These are phyloP conservation scores for Tetracentron sinense DNA, from an alignment of 164 flowering plant genomes.

Conservation along the genomic window DNA sequence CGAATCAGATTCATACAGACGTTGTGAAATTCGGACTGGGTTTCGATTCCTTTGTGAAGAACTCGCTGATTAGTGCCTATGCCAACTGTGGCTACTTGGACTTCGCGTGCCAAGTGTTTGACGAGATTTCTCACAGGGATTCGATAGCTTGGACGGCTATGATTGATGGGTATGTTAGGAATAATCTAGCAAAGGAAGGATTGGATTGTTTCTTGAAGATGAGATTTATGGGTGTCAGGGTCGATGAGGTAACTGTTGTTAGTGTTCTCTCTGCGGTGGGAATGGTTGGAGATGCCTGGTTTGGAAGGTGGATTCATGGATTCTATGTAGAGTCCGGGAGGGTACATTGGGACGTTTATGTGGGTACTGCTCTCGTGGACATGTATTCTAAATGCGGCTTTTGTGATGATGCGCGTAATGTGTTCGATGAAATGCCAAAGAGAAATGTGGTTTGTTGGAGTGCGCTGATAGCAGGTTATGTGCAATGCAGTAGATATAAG, in stretches of 20 bases:
- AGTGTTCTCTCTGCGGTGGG: slow-evolving; percentile 31
- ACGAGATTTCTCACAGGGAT: slow-evolving; percentile 26
- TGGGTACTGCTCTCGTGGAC: slow-evolving; percentile 36
- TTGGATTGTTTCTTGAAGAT: slow-evolving; percentile 30
- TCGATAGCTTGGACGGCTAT: slow-evolving; percentile 31
- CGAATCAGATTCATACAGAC: slow-evolving; percentile 28
- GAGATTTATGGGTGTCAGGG: slow-evolving; percentile 20
- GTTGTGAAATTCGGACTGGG: slow-evolving; percentile 27
- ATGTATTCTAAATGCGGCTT: slow-evolving; percentile 36
- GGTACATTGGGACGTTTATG: slow-evolving; percentile 29
- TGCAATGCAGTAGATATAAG: slow-evolving; percentile 19
- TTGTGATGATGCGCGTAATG: slow-evolving; percentile 26
- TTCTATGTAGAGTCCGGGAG: slow-evolving; percentile 27
- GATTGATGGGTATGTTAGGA: slow-evolving; percentile 34
- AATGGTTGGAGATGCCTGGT: slow-evolving; percentile 23
- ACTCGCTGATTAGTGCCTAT: slow-evolving; percentile 25
- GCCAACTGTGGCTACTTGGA: slow-evolving; percentile 20
- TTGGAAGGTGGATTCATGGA: slow-evolving; percentile 38
- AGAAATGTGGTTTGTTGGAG: slow-evolving; percentile 37
- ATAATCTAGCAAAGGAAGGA: slow-evolving; percentile 15
- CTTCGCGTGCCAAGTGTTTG: slow-evolving; percentile 28
- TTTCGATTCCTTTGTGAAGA: slow-evolving; percentile 24
- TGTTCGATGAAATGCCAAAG: slow-evolving; percentile 26
- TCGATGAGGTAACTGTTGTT: slow-evolving; percentile 31
- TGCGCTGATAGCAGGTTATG: slow-evolving; percentile 30